Base-by-base conservation (phyloP, 2,329 filamentous ascomycete species). In the Aspergillus versicolor region DNA sequence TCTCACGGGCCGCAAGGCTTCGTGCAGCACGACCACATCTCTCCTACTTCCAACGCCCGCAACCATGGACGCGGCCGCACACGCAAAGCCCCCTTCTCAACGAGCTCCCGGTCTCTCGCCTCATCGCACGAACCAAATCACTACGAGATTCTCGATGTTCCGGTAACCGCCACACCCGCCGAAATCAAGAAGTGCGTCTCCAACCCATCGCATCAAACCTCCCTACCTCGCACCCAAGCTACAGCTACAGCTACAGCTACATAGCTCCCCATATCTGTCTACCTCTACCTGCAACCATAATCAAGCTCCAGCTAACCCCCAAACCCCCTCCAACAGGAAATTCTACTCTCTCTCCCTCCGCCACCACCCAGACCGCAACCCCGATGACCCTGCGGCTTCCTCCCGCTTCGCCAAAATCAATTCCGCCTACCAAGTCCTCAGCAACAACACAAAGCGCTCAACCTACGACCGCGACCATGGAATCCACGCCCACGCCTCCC, bases 341-440 rank as follows among this genome's bases (percentile, higher is more conserved):
- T 99, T 97, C 84, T 97, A 97, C 82, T 77, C 83, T 60, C 89
- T 97, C 72, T 96, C 92, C 70, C 96, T 97, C 77, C 79, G 83
- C 53, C 88, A 96, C 82, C 94, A 99, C 75, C 94, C 94, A 1
- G 94, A 99, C 81, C 86, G 87, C 71, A 95, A 97, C 80, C 90
- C 83, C 59, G 71, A 83, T 65, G 88, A 96, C 75, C 88, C 90
- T 4, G 71, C 77, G 57, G 89, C 92, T 61, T 81, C 87, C 4
- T 78, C 84, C 57, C 89, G 88, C 71, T 99, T 96, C 81, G 86
- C 92, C 73, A 83, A 85, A 65, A 88, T 97, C 71, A 89, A 86
- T 70, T 89, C 94, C 71, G 92, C 92, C 65, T 97, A 96, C 80
- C 81, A 85, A 57, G 75, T 89, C 44, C 88, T 97, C 57, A 85